A percentile compares a stretch with the other conserved stretches of the same genome.
Conservation (phyloP, 1,284 basidiomycete genomes). For the Cystobasidium sp. region DNA sequence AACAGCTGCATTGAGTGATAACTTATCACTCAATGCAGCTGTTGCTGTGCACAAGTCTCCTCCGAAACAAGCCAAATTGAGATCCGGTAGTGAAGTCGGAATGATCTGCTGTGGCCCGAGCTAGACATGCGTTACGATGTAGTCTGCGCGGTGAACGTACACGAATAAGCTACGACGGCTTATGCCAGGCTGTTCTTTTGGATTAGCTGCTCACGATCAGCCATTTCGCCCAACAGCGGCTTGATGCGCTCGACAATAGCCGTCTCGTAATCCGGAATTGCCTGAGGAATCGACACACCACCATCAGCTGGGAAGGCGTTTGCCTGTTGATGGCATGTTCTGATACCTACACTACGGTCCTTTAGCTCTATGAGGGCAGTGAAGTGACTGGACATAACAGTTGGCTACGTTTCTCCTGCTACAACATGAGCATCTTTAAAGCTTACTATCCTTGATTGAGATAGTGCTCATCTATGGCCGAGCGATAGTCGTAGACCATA, state of each 20-base stretch:
- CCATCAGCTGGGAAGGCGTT: not conserved
- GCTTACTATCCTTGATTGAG: constrained; percentile 33
- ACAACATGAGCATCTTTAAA: not conserved
- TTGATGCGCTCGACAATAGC: constrained; percentile 27
- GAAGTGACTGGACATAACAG: not conserved
- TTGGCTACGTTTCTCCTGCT: not conserved
- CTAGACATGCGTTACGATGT: constrained; percentile 29
- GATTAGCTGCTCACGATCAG: constrained; percentile 9
- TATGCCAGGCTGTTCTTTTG: not conserved
- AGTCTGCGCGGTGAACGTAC: not conserved
- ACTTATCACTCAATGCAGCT: too few species aligned
- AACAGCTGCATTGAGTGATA: too few species aligned
- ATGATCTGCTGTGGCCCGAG: not conserved
- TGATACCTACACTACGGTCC: constrained; percentile 4
- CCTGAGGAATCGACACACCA: not conserved
- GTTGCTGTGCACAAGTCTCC: too few species aligned
- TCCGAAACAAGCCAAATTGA: too few species aligned
- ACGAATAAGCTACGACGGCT: not conserved
- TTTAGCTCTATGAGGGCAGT: constrained; percentile 30
- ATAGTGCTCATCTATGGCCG: not conserved
- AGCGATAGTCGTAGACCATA: constrained; percentile 31
- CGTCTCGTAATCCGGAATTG: constrained; percentile 13
- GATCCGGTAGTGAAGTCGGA: too few species aligned
- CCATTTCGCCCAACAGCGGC: constrained; percentile 27
- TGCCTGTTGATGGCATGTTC: not conserved